Evolutionary conservation across 2,329 filamentous ascomycete species (phyloP), one percentile per base, ranked within the genome.

Genomic region (Pseudocercospora pini-densiflorae): DNA sequence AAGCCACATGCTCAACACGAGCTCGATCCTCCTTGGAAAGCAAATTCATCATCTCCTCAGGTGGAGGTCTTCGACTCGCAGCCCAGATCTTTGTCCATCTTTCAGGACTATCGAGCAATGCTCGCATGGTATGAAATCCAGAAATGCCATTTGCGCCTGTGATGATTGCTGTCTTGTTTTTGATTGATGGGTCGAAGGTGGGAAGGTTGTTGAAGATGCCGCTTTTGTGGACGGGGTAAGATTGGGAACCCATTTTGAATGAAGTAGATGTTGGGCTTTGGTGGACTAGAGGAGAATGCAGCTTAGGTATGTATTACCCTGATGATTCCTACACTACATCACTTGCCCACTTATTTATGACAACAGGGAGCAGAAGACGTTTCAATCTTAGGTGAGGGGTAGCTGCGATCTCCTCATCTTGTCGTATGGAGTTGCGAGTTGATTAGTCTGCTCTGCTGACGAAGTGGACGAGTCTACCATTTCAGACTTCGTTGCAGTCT

Each of bases 101-200:
- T 54, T 81, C 66, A 0, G 84, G 82, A 21, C 78, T 76, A 40
- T 84, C 78, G 16, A 79, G 76, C 2, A 87, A 77, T 0, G 82
- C 84, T 10, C 81, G 81, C 59, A 86, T 75, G 75, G 84, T 85
- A 71, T 85, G 79, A 66, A 82, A 80, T 1, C 85, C 85, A 0
- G 83, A 85, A 29, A 87, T 84, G 8, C 84, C 85, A 78, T 85
- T 86, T 61, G 84, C 82, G 5, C 85, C 85, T 0, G 83, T 85
- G 43, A 87, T 79, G 53, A 87, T 82, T 2, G 84, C 85, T 0
- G 82, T 85, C 24, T 85, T 77, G 21, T 76, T 78, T 67, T 81
- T 80, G 62, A 81, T 70, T 0, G 77, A 75, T 3, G 79, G 70
- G n/a, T 81, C 76, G 66, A 81, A 85, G 12, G 79, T 79, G 0